phyloP scores from a whole-genome alignment of 2,329 filamentous ascomycete species.

The Microdochium bolleyi region DNA sequence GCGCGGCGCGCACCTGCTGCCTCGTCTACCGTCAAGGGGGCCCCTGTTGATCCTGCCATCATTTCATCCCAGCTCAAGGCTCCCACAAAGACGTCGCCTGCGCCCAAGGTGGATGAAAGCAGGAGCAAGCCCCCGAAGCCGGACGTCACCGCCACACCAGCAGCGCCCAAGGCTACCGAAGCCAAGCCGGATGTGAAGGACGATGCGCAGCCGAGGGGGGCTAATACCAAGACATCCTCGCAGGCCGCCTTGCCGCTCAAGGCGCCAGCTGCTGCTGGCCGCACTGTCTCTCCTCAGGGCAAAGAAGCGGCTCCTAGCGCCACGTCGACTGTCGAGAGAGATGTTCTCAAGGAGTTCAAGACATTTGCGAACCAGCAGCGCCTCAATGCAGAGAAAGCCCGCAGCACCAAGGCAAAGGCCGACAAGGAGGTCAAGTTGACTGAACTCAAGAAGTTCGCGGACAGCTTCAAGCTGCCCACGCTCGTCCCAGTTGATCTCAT shows the following conservation, averaged over 20 bases:
- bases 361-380: constrained; percentile 52
- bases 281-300: constrained; percentile 30
- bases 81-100: constrained; percentile 27
- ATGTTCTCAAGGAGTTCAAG: constrained; percentile 57
- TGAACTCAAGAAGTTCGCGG: constrained; percentile 90
- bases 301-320: constrained; percentile 40
- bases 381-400: constrained; percentile 45
- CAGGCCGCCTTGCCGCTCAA: constrained; percentile 17
- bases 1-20: constrained; percentile 73
- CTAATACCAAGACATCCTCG: constrained; percentile 14
- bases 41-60: constrained; percentile 79
- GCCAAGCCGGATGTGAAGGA: constrained; percentile 23
- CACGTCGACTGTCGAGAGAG: constrained; percentile 52
- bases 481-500: constrained; percentile 88
- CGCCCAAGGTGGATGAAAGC: constrained; percentile 25
- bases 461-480: constrained; percentile 88
- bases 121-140: constrained; percentile 17
- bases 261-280: constrained; percentile 28
- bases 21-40: constrained; percentile 66
- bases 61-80: constrained; percentile 73
- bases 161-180: constrained; percentile 21
- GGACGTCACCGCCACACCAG: constrained; percentile 10
- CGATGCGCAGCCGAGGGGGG: constrained; percentile 13
- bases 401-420: constrained; percentile 50
- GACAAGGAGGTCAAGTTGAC: constrained; percentile 92